Percentiles rank a stretch among this genome's conserved stretches.
These are phyloP conservation scores for Auricularia cornea DNA, from an alignment of 768 basidiomycete species.

Conservation along the genomic window DNA sequence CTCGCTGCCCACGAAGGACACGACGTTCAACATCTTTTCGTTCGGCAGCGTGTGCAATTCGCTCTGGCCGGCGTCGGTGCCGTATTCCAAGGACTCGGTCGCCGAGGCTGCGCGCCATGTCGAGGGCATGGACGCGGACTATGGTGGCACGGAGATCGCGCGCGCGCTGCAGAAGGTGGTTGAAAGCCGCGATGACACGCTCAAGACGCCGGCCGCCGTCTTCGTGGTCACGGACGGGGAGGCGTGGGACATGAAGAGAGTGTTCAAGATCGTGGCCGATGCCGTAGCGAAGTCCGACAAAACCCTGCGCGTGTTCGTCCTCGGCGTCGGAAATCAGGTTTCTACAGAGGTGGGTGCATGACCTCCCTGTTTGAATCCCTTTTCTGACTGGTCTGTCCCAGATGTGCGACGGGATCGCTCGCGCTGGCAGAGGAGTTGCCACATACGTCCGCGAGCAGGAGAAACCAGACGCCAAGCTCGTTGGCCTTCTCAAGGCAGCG, in stretches of 20 bases:
- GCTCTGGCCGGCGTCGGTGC: constrained; percentile 31
- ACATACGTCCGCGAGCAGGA: constrained; percentile 40
- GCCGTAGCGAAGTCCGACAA: neutral
- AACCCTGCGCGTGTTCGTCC: constrained; percentile 41
- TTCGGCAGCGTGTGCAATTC: constrained; percentile 30
- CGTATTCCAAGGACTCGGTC: constrained; percentile 6
- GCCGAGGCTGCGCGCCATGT: constrained; percentile 25
- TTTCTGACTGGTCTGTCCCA: neutral
- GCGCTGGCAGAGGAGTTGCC: constrained; percentile 42
- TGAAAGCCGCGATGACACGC: constrained; percentile 19
- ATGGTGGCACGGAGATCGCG: constrained; percentile 45
- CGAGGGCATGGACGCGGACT: constrained; percentile 31
- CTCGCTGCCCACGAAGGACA: constrained; percentile 27
- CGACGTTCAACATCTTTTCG: constrained; percentile 48
- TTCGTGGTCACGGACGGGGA: constrained; percentile 57
- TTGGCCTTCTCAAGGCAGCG: constrained; percentile 44
- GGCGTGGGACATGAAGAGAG: constrained; percentile 13
- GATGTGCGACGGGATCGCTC: constrained; percentile 46
- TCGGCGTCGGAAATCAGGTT: constrained; percentile 46
- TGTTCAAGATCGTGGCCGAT: neutral
- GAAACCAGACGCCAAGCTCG: constrained; percentile 40
- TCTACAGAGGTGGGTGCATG: constrained; percentile 33
- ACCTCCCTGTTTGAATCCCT: too few species aligned
- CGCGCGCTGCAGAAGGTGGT: constrained; percentile 34
- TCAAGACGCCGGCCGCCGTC: constrained; percentile 33